Percentiles rank a stretch among this genome's conserved stretches.
phyloP scores from a whole-genome alignment of 768 basidiomycete species.

The Gloeopeniophorella convolvens region DNA sequence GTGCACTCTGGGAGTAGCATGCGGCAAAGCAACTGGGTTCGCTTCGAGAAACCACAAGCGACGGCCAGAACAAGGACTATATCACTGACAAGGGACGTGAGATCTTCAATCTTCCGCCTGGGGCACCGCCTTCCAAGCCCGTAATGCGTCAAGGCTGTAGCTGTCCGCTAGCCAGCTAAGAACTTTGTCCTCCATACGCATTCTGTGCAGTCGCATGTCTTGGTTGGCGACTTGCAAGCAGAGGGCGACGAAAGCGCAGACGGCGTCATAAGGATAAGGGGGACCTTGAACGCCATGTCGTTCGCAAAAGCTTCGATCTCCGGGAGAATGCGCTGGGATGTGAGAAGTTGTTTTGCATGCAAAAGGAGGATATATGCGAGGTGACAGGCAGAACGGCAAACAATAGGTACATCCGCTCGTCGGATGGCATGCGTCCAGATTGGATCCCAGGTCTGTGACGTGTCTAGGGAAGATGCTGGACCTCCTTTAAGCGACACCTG shows the following conservation, averaged over 20 bases:
- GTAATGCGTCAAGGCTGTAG: conserved; percentile 47
- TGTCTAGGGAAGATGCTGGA: conserved; percentile 4
- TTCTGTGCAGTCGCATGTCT: conserved; percentile 76
- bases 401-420: conserved; percentile 55
- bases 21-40: conserved; percentile 40
- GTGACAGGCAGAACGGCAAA: conserved; percentile 79
- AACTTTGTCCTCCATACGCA: conserved; percentile 84
- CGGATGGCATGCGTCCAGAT: conserved; percentile 83
- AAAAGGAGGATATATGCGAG: conserved; percentile 49
- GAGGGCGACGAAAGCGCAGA: conserved; percentile 72
- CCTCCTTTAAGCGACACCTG: conserved; percentile 16
- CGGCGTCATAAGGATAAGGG: conserved; percentile 78
- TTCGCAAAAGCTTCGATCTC: conserved; percentile 78
- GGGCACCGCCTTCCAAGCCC: conserved; percentile 31
- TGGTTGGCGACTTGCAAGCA: conserved; percentile 67
- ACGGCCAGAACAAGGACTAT: conserved; percentile 56
- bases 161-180: conserved; percentile 72
- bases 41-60: conserved; percentile 50
- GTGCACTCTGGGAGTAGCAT: conserved; percentile 63
- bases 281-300: conserved; percentile 89
- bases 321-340: conserved; percentile 48
- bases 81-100: conserved; percentile 54
- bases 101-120: conserved; percentile 35
- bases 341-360: conserved; percentile 38
- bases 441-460: conserved; percentile 49